Percentiles rank a stretch among this genome's conserved stretches.
Evolutionary conservation across 2,329 filamentous ascomycete species (phyloP).

Genomic region (Cercospora berteroae): DNA sequence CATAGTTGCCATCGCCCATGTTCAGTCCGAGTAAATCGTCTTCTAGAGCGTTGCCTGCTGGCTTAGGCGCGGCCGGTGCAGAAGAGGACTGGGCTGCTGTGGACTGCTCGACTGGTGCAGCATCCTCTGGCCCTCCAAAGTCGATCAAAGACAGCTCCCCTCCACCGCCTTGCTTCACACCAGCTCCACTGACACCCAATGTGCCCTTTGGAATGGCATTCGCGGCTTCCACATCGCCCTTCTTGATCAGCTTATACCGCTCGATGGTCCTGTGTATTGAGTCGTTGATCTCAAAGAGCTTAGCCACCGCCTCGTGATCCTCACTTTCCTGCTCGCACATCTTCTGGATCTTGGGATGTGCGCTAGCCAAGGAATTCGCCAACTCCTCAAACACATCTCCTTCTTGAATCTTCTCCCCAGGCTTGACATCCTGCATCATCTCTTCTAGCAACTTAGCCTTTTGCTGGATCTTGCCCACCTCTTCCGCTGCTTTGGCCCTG

Average conservation of each 20-base stretch:
- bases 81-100: slow-evolving; percentile 39
- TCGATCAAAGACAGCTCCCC: slow-evolving; percentile 92
- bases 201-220: slow-evolving; percentile 81
- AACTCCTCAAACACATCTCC: slow-evolving; percentile 77
- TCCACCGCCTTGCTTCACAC: slow-evolving; percentile 63
- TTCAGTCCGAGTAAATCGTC: slow-evolving; percentile 89
- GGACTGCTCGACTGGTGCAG: slow-evolving; percentile 13
- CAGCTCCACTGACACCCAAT: slow-evolving; percentile 63
- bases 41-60: slow-evolving; percentile 68
- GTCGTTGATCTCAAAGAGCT: slow-evolving; percentile 95
- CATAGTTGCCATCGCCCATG: slow-evolving; percentile 68
- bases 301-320: slow-evolving; percentile 91
- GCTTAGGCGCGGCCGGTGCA: slow-evolving; percentile 43
- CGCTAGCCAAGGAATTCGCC: slow-evolving; percentile 81
- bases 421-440: slow-evolving; percentile 78
- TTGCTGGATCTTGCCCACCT: slow-evolving; percentile 90
- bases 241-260: slow-evolving; percentile 92
- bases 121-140: slow-evolving; percentile 67
- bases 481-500: slow-evolving; percentile 93
- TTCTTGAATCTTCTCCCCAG: slow-evolving; percentile 73
- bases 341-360: slow-evolving; percentile 97
- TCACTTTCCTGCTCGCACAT: slow-evolving; percentile 99
- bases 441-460: slow-evolving; percentile 92
- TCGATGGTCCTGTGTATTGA: slow-evolving; percentile 97
- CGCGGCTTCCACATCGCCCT: slow-evolving; percentile 83